A percentile compares a stretch with the other conserved stretches of the same genome.
phyloP scores from a whole-genome alignment of 305 asterid species.

The Petunia hybrid region DNA sequence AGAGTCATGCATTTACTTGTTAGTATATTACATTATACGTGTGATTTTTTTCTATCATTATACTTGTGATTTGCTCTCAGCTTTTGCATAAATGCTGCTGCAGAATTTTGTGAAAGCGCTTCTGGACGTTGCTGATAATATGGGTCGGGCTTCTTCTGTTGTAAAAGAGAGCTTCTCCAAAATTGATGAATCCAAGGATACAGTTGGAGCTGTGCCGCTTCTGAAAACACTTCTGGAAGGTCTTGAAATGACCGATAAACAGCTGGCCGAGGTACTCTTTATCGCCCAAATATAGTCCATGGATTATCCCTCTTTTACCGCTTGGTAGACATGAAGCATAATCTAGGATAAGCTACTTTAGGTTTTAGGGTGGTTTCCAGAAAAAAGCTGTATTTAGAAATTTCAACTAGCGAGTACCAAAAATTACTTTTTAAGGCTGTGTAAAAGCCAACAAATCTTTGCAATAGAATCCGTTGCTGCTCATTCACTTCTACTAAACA shows the following conservation, averaged over 20 bases:
- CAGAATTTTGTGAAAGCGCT: constrained; percentile 84
- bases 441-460: neutral
- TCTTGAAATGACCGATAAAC: constrained; percentile 99
- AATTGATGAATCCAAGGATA: constrained; percentile 68
- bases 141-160: constrained; percentile 90
- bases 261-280: constrained; percentile 77
- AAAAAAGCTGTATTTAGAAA: neutral
- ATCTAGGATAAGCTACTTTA: neutral
- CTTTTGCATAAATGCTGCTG: constrained; percentile 37
- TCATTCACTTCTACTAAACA: neutral
- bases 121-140: constrained; percentile 92
- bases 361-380: neutral
- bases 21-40: neutral
- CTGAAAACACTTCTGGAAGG: constrained; percentile 90
- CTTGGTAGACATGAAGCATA: too few relatives aligned
- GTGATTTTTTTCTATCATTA: neutral
- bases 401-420: neutral
- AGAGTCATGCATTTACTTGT: constrained; percentile 8
- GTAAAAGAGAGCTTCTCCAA: constrained; percentile 84
- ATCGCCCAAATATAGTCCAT: constrained; percentile 24
- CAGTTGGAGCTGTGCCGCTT: constrained; percentile 78
- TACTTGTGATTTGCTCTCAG: constrained; percentile 31
- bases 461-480: neutral
- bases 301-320: neutral
- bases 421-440: neutral